A percentile compares a stretch with the other conserved stretches of the same genome.
phyloP scores from a whole-genome alignment of 148 eudicot species.

The Cornus kousa region DNA sequence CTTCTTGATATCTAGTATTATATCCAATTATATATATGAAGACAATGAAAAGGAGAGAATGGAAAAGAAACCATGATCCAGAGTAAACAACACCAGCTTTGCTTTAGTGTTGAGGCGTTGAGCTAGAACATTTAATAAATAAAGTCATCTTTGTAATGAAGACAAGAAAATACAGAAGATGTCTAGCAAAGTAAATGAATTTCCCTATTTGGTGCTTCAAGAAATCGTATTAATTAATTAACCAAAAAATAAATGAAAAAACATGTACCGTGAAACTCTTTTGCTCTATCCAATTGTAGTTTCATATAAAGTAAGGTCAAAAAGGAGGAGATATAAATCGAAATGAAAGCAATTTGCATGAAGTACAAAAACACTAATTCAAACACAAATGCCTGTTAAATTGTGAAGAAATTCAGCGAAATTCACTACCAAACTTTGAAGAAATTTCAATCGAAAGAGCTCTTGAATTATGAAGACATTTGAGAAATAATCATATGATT shows the following conservation, averaged over 20 bases:
- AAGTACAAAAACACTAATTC: not conserved
- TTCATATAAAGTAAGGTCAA: conserved; percentile 18
- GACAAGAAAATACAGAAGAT: not conserved
- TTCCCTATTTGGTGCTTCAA: not conserved
- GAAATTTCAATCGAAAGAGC: too few relatives aligned
- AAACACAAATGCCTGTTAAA: not conserved
- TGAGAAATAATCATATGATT: not conserved
- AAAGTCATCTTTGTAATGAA: conserved; percentile 60
- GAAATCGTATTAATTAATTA: not conserved
- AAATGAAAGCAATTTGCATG: conserved; percentile 1
- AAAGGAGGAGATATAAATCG: conserved; percentile 3
- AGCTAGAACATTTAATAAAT: conserved; percentile 56
- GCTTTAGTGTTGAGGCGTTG: conserved; percentile 59
- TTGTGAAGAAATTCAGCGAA: not conserved
- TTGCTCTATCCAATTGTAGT: conserved; percentile 38
- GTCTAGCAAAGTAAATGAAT: not conserved
- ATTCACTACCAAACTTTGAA: not conserved
- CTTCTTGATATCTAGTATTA: not conserved
- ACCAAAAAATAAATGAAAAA: not conserved
- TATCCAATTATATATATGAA: not conserved
- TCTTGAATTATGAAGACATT: not conserved
- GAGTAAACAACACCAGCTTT: conserved; percentile 37
- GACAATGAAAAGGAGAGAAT: not conserved
- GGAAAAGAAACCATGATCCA: not conserved
- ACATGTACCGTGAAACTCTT: conserved; percentile 44